phyloP scores from a whole-genome alignment of 1,139 yeast genomes.

The Tardiomyces digboiensis region DNA sequence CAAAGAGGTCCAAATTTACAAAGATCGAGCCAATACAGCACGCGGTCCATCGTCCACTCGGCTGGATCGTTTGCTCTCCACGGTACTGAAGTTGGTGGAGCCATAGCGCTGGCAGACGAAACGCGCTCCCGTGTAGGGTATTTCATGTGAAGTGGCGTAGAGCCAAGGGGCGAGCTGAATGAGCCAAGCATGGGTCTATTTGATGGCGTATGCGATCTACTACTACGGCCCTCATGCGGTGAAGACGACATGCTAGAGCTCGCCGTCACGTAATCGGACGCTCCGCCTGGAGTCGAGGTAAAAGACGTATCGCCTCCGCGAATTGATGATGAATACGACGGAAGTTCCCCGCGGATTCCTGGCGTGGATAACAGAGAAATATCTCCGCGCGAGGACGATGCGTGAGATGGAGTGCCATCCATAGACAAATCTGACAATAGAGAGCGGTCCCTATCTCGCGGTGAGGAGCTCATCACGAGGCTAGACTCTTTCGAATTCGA shows the following conservation, averaged over 20 bases:
- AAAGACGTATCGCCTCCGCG: background rate
- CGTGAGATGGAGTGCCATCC: too few relatives aligned
- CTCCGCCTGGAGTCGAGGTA: background rate
- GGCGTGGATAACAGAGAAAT: too few relatives aligned
- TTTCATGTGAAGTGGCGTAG: constrained; percentile 10
- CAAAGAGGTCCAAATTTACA: constrained; percentile 66
- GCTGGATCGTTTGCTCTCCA: constrained; percentile 28
- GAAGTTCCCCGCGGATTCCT: background rate
- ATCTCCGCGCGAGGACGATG: too few relatives aligned
- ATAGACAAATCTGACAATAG: too few relatives aligned
- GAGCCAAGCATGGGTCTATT: background rate
- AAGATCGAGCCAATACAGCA: constrained; percentile 54
- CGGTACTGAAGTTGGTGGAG: constrained; percentile 4
- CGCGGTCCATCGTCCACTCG: constrained; percentile 65
- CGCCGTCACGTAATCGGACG: background rate
- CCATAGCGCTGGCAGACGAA: background rate
- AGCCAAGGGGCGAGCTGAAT: constrained; percentile 6
- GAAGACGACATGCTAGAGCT: background rate
- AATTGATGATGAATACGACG: background rate
- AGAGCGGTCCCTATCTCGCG: too few relatives aligned
- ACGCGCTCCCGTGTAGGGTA: background rate
- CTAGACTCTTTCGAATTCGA: too few relatives aligned
- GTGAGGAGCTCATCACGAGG: too few relatives aligned
- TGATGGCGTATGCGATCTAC: background rate
- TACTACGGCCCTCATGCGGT: background rate